phyloP scores from a whole-genome alignment of 257 asterid species.

The Jacaranda mimosifolia region DNA sequence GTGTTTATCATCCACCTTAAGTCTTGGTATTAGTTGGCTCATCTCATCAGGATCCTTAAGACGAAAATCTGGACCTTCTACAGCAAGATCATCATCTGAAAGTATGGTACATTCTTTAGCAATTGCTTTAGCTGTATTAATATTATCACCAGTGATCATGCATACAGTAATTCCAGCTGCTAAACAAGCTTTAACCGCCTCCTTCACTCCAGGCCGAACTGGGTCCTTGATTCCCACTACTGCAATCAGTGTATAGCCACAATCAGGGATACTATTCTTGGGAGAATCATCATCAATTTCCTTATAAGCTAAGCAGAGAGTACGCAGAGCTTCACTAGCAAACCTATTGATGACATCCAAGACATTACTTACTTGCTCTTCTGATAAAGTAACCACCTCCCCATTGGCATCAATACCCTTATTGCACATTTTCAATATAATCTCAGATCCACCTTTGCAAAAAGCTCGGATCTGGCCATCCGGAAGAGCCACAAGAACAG shows the following conservation, averaged over 20 bases:
- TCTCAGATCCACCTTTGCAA: slow-evolving; percentile 99
- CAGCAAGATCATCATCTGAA: slow-evolving; percentile 70
- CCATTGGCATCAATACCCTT: slow-evolving; percentile 64
- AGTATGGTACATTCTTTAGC: slow-evolving; percentile 97
- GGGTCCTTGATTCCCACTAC: slow-evolving; percentile 98
- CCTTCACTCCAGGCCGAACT: slow-evolving; percentile 91
- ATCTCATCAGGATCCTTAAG: slow-evolving; percentile 63
- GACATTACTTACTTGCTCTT: slow-evolving; percentile 57
- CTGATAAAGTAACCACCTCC: slow-evolving; percentile 64
- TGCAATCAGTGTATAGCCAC: slow-evolving; percentile 81
- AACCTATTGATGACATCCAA: slow-evolving; percentile 68
- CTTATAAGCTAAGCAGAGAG: slow-evolving; percentile 91
- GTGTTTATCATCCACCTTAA: slow-evolving; percentile 63
- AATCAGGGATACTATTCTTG: slow-evolving; percentile 62
- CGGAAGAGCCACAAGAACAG: slow-evolving; percentile 80
- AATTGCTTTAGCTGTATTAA: slow-evolving; percentile 93
- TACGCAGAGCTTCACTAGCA: slow-evolving; percentile 84
- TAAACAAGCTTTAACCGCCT: slow-evolving; percentile 83
- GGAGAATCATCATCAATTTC: slow-evolving; percentile 57
- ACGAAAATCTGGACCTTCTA: slow-evolving; percentile 92
- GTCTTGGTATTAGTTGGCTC: slow-evolving; percentile 73
- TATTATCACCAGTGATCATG: slow-evolving; percentile 97
- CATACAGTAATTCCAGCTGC: slow-evolving; percentile 93
- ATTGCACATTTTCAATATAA: slow-evolving; percentile 73
- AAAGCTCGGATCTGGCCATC: slow-evolving; percentile 79